Evolutionary conservation across 1,139 yeast species (phyloP), one percentile per base, ranked within the genome.

Genomic region (Candida tropicalis): DNA sequence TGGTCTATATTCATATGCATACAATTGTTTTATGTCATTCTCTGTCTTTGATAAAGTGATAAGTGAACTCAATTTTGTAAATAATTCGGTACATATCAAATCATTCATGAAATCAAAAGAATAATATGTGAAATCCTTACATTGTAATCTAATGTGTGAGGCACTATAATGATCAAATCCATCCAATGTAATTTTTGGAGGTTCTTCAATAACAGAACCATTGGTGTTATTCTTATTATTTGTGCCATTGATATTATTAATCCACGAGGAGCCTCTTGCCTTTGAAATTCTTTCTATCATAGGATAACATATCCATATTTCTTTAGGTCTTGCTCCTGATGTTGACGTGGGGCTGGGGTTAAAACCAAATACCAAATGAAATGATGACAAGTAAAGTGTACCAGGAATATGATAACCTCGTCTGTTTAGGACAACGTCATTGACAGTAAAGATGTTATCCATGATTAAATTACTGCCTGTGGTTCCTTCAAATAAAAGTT

Each of bases 251-350:
- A 18, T 24, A 20, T 35, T 35, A 16, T n/a, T 55, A 16, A 66
- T 48, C 62, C 70, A 60, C 2, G 79, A 68, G 3, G 82, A 69
- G 22, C 86, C 82, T 49, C 79, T 56, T 24, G 82, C 74, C 51
- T 85, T 81, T 50, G 79, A 78, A 2, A 87, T 82, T 44, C 76
- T 69, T 38, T 82, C 86, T 37, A 91, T 84, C 53, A 91, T 81
- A 0, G 98, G 98, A 62, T 91, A 93, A 47, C 96, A 87, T 27
- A 90, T 77, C 99, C 99, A 93, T 17, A 89, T 78, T 59, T 93
- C 98, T 47, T 83, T 68, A 28, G 70, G 66, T 24, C 62, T n/a
- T 50, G 51, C 40, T 52, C 43, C 45, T 25, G 50, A 39, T 15
- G 51, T 47, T 36, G 46, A 49, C 45, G 22, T 31, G 2, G 34